These are phyloP conservation scores for Arabidopsis lyrata DNA, from an alignment of 441 rosid species.

Conservation along the genomic window DNA sequence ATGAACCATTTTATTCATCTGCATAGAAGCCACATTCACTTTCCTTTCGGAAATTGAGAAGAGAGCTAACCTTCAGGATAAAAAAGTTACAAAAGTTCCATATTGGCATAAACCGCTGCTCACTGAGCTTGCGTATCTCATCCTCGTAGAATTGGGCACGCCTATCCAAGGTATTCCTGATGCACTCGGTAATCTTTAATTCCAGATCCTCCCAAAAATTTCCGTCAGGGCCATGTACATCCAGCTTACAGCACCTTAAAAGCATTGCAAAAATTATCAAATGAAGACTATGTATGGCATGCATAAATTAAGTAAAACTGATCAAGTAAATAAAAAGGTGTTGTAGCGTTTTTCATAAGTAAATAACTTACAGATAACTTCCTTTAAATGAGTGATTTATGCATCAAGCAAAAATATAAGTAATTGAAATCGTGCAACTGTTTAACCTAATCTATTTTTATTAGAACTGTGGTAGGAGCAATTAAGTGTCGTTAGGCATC, in stretches of 20 bases:
- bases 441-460: constrained; percentile 1
- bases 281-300: constrained; percentile 20
- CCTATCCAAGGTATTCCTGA: constrained; percentile 87
- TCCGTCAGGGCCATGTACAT: constrained; percentile 82
- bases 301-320: constrained; percentile 1
- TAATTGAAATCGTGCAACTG: background rate
- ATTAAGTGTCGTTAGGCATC: constrained; percentile 10
- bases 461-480: constrained; percentile 20
- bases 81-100: constrained; percentile 99
- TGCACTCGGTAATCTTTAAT: constrained; percentile 82
- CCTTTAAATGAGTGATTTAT: constrained; percentile 23
- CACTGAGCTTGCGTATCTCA: constrained; percentile 97
- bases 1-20: constrained; percentile 25
- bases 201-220: constrained; percentile 96
- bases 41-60: constrained; percentile 43
- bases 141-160: constrained; percentile 96
- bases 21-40: constrained; percentile 31
- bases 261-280: constrained; percentile 40
- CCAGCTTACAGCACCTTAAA: constrained; percentile 95
- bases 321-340: constrained; percentile 2
- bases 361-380: constrained; percentile 10
- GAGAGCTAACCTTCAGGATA: constrained; percentile 86
- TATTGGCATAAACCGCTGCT: constrained; percentile 91
- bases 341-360: background rate
- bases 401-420: constrained; percentile 10